These are phyloP conservation scores for Pyrus bretschneideri DNA, from an alignment of 306 rosid genomes.

Conservation along the genomic window DNA sequence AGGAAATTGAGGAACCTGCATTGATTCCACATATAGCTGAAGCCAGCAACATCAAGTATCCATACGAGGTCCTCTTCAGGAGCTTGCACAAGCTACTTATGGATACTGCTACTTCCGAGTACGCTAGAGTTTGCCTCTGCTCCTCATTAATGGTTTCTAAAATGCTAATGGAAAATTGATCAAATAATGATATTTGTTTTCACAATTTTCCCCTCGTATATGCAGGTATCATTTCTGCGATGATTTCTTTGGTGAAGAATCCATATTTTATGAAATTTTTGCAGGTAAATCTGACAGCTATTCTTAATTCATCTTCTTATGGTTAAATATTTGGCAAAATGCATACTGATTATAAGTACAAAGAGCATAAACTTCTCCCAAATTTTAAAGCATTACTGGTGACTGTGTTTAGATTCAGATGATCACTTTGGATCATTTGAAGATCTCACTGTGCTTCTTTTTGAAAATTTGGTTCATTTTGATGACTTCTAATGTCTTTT, in stretches of 20 bases:
- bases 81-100: slow-evolving; percentile 88
- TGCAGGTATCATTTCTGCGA: slow-evolving; percentile 78
- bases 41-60: slow-evolving; percentile 77
- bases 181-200: slow-evolving; percentile 7
- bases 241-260: slow-evolving; percentile 67
- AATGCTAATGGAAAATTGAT: slow-evolving; percentile 5
- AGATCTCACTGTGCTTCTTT: neutral
- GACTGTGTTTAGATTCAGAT: neutral
- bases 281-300: slow-evolving; percentile 39
- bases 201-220: slow-evolving; percentile 17
- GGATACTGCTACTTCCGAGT: slow-evolving; percentile 94
- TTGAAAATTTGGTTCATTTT: neutral
- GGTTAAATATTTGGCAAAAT: neutral
- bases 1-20: slow-evolving; percentile 89
- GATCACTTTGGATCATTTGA: neutral
- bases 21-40: slow-evolving; percentile 88
- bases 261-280: slow-evolving; percentile 70
- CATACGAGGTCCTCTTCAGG: slow-evolving; percentile 83
- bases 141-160: slow-evolving; percentile 9
- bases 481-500: slow-evolving; percentile 16
- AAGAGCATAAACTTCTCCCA: neutral
- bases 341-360: neutral
- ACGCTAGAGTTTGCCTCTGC: slow-evolving; percentile 31
- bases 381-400: neutral
- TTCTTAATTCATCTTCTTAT: neutral